A percentile compares a stretch with the other conserved stretches of the same genome.
phyloP scores from a whole-genome alignment of 2,329 filamentous ascomycete species.

The Endothia cerciana region DNA sequence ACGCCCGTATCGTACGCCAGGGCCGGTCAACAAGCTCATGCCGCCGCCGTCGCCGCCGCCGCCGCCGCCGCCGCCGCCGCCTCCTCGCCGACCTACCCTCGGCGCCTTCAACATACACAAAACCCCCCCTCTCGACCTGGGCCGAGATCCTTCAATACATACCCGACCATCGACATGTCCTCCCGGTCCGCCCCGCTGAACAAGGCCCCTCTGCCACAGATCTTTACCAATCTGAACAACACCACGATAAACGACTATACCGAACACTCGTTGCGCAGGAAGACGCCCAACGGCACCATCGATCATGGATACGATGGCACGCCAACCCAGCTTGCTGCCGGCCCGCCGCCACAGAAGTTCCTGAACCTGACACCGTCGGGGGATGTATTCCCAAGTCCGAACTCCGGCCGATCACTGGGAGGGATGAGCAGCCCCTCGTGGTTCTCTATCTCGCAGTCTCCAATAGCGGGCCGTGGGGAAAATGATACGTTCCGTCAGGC shows the following conservation, averaged over 20 bases:
- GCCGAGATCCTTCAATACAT: conserved; percentile 36
- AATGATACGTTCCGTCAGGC: conserved; percentile 10
- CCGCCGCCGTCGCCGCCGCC: too few relatives aligned
- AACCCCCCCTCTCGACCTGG: conserved; percentile 20
- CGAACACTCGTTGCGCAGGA: conserved; percentile 84
- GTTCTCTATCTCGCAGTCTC: conserved; percentile 29
- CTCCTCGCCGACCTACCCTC: conserved; percentile 14
- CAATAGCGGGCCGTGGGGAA: conserved; percentile 17
- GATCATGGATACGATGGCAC: conserved; percentile 90
- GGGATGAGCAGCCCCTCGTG: conserved; percentile 31
- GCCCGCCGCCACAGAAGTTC: conserved; percentile 80
- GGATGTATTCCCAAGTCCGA: conserved; percentile 40
- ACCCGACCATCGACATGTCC: conserved; percentile 34
- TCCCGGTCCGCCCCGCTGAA: conserved; percentile 9
- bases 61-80: too few relatives aligned
- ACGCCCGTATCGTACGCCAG: not conserved
- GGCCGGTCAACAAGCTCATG: not conserved
- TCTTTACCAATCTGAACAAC: conserved; percentile 22
- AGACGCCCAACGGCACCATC: conserved; percentile 92
- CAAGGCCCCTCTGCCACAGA: conserved; percentile 21
- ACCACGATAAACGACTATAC: conserved; percentile 39
- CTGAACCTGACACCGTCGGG: conserved; percentile 69
- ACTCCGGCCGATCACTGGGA: conserved; percentile 27
- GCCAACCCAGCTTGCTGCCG: conserved; percentile 70
- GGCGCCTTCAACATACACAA: conserved; percentile 19